These are phyloP conservation scores for Daldinia decipiens DNA, from an alignment of 495 filamentous ascomycete species.

Conservation along the genomic window DNA sequence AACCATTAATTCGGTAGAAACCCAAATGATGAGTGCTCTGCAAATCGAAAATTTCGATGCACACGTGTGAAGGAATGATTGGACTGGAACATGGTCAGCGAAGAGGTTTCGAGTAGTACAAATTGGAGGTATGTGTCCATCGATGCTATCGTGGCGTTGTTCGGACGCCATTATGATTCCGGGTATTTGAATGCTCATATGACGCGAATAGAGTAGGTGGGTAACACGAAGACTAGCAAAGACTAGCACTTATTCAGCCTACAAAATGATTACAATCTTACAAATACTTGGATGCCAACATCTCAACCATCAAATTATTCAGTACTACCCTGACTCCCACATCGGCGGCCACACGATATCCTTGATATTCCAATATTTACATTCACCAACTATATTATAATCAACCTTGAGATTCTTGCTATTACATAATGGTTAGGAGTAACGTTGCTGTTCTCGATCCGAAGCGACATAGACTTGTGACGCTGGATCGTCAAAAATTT, in stretches of 20 bases:
- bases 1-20: neutral
- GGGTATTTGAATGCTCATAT: neutral
- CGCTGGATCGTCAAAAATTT: neutral
- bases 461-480: slow-evolving; percentile 1
- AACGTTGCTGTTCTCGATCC: neutral
- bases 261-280: neutral
- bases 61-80: neutral
- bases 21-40: neutral
- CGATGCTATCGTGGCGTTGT: neutral
- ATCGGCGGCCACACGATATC: neutral
- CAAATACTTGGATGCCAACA: neutral
- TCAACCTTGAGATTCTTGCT: too few relatives aligned
- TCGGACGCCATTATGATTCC: neutral
- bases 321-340: neutral
- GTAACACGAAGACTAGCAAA: neutral
- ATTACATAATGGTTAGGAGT: neutral
- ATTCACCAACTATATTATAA: too few relatives aligned
- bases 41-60: neutral
- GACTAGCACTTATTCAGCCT: neutral
- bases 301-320: neutral
- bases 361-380: too few relatives aligned
- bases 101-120: neutral
- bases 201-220: neutral
- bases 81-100: neutral
- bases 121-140: neutral